Evolutionary conservation across 352 stramenopile genomes (phyloP), one percentile per base, ranked within the genome.

Genomic region (Pythium sp.): DNA sequence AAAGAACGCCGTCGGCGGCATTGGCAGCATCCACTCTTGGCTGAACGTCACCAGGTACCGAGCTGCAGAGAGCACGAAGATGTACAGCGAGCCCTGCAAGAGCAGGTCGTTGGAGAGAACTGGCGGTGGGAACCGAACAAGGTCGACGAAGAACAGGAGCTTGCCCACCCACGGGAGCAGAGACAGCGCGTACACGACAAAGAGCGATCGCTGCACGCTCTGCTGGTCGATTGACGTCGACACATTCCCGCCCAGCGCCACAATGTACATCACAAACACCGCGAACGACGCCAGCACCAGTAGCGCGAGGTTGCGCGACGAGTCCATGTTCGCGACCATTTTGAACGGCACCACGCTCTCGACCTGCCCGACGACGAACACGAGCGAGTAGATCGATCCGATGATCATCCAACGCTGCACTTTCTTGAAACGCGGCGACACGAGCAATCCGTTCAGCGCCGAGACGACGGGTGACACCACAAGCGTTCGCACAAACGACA

Each of bases 1-100:
- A 56, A 94, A 94, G 70, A 92, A 91, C n/a, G 86, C 86, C 0
- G 77, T 86, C 22, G 86, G 86, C 4, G 86, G 86, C 34, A 91
- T 69, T 9, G 86, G 86, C 36, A 84, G 63, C 86, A 93, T 94
- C 22, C 76, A 69, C 15, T 80, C 75, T 36, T 90, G 73, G 28
- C 77, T 82, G 28, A 87, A 53, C 30, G 72, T 76, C 58, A 81
- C 72, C 38, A 81, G 61, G 61, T 89, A 90, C 15, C 72, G 72
- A 20, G 77, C 74, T 12, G 87, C 30, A 14, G 65, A 75, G 36
- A 92, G 70, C 38, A 86, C 59, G 6, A 67, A 5, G 18, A 89
- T 56, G 51, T 78, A 81, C 2, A 70, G 70, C n/a, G 64, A 55
- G n/a, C 72, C 74, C 70, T 91, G 69, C 15, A 80, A 49, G 32